phyloP scores from a whole-genome alignment of 2,329 filamentous ascomycete genomes.

The Aspergillus fischeri region DNA sequence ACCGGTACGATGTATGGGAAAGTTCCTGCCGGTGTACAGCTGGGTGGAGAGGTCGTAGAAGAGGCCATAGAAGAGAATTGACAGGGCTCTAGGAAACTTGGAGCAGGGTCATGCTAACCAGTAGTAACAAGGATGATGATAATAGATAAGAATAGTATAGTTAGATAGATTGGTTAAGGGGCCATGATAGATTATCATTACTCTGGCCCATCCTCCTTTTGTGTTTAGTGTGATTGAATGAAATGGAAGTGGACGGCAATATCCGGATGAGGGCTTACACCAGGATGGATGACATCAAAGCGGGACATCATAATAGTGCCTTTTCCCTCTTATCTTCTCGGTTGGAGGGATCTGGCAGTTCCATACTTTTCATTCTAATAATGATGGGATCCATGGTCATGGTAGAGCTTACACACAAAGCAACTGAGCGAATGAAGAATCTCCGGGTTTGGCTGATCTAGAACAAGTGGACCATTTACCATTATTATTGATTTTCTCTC shows the following conservation, averaged over 20 bases:
- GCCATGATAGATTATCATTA: not conserved
- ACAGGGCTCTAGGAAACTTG: not conserved
- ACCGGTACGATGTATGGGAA: not conserved
- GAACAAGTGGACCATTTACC: not conserved
- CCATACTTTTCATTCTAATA: not conserved
- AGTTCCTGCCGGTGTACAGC: not conserved
- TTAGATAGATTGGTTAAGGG: not conserved
- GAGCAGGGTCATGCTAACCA: not conserved
- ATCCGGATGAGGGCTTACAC: conserved; percentile 5
- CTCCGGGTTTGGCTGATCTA: too few relatives aligned
- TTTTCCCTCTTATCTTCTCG: not conserved
- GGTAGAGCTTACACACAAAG: not conserved
- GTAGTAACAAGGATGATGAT: not conserved
- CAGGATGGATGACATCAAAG: conserved; percentile 25
- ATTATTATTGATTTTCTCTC: not conserved
- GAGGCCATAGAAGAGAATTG: not conserved
- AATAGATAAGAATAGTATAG: not conserved
- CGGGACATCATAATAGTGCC: not conserved
- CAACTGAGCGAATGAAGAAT: too few relatives aligned
- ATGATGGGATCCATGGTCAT: not conserved
- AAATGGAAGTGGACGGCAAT: conserved; percentile 6
- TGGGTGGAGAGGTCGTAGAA: not conserved
- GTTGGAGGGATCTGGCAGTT: not conserved
- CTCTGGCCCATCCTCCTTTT: too few relatives aligned
- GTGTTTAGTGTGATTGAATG: not conserved